Evolutionary conservation across 495 filamentous ascomycete genomes (phyloP), one percentile per base, ranked within the genome.

Genomic region (Copromyces sp.): DNA sequence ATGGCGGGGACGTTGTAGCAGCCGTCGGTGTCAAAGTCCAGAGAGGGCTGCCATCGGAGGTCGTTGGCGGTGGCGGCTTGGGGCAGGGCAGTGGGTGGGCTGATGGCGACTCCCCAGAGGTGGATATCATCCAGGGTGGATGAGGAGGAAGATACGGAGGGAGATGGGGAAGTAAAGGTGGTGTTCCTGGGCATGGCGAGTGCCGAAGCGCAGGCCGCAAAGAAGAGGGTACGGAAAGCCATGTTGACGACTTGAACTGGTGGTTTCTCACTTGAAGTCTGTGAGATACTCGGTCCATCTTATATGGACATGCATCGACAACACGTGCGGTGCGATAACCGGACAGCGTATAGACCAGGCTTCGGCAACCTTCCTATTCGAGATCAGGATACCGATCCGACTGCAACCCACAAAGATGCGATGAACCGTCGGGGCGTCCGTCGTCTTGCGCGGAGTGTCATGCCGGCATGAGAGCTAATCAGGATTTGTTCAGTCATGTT

Each of bases 1-100:
- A 85, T 83, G 61, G 83, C 83, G 2, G 83, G 83, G 8, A 83
- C 82, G 76, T 84, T 84, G 75, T 85, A 85, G 76, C 83, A 85
- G 14, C 83, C 78, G 68, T 85, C 83, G 2, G 78, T 82, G 74
- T 85, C 83, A 70, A 83, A 85, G 74, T 85, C 83, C 73, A 85
- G 78, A 2, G 79, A 76, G 9, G 83, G 83, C 72, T 85, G 83
- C 74, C 77, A 85, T 32, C 78, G 78, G 53, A 83, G 78, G 77
- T 85, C 83, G 69, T 78, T 76, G 68, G 77, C 76, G 8, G 82
- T 83, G 16, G 82, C 82, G 20, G 75, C 77, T 69, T 82, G 78
- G 3, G 83, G 82, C 37, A 85, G 80, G 6, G 83, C 83, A 0
- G 76, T 73, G 2, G 79, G 79, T 2, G 77, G 77, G 47, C 59